A percentile compares a stretch with the other conserved stretches of the same genome.
Conservation (phyloP, 306 rosid genomes). For the Senna tora region DNA sequence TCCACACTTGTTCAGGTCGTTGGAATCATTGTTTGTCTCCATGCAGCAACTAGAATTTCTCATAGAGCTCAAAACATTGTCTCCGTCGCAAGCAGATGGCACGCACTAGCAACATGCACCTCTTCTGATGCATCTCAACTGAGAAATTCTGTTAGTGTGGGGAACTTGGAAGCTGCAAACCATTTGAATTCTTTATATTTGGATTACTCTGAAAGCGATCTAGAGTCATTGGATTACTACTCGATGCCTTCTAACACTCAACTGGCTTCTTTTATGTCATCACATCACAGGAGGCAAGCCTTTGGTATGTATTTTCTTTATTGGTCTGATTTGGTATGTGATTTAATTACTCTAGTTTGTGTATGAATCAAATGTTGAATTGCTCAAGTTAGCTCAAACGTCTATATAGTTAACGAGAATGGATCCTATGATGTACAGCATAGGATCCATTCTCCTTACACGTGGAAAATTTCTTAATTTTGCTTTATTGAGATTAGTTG, state of each 20-base stretch:
- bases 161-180: conserved; percentile 51
- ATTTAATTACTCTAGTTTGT: conserved; percentile 18
- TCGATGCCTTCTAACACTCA: conserved; percentile 54
- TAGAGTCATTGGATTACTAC: conserved; percentile 61
- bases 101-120: conserved; percentile 65
- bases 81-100: conserved; percentile 78
- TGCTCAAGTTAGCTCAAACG: conserved; percentile 14
- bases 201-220: conserved; percentile 75
- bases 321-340: too few relatives aligned
- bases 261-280: conserved; percentile 59
- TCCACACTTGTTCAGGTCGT: conserved; percentile 84
- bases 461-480: neutral
- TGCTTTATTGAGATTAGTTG: too few relatives aligned
- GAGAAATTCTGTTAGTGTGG: conserved; percentile 49
- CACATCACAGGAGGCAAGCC: conserved; percentile 82
- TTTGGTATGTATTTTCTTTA: conserved; percentile 81
- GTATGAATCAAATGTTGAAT: conserved; percentile 18
- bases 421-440: too few relatives aligned
- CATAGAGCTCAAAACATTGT: conserved; percentile 80
- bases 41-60: conserved; percentile 81
- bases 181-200: conserved; percentile 49
- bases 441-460: neutral
- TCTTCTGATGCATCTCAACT: conserved; percentile 54
- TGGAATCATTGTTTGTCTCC: conserved; percentile 70
- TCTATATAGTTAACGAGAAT: conserved; percentile 2